These are phyloP conservation scores for Solanum clarkiae DNA, from an alignment of 257 asterid genomes.

Conservation along the genomic window DNA sequence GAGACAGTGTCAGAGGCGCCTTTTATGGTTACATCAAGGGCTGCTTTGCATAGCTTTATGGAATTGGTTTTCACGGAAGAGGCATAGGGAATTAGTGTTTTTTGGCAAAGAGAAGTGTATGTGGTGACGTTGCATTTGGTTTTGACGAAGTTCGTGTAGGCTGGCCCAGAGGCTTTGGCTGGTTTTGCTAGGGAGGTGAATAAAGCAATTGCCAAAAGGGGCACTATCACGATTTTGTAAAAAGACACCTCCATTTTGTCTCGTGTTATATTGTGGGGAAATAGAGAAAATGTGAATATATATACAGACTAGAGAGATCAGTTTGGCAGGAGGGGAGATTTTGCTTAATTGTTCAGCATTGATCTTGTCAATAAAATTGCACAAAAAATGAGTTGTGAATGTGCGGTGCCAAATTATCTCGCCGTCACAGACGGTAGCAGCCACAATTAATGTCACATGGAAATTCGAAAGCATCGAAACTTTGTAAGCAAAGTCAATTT, in stretches of 20 bases:
- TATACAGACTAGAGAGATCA: neutral
- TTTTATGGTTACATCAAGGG: constrained; percentile 34
- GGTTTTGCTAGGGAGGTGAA: neutral
- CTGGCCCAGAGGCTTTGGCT: neutral
- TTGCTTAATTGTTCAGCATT: neutral
- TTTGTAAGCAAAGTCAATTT: neutral
- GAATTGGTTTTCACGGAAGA: constrained; percentile 24
- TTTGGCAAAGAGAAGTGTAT: constrained; percentile 35
- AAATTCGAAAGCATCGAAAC: neutral
- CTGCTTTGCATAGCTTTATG: constrained; percentile 35
- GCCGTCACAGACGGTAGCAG: neutral
- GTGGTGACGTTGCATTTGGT: constrained; percentile 39
- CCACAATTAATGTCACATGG: neutral
- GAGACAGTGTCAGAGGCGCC: constrained; percentile 23
- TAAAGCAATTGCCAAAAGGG: neutral
- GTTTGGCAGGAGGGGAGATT: neutral
- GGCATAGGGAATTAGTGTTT: constrained; percentile 48
- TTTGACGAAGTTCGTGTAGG: constrained; percentile 22
- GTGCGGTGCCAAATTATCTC: neutral
- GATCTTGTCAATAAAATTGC: neutral
- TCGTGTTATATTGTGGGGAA: neutral
- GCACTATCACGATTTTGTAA: neutral
- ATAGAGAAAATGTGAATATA: neutral
- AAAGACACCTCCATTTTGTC: neutral
- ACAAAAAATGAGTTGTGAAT: neutral